Evolutionary conservation across 768 basidiomycete genomes (phyloP).

Genomic region (Trametes meyenii): DNA sequence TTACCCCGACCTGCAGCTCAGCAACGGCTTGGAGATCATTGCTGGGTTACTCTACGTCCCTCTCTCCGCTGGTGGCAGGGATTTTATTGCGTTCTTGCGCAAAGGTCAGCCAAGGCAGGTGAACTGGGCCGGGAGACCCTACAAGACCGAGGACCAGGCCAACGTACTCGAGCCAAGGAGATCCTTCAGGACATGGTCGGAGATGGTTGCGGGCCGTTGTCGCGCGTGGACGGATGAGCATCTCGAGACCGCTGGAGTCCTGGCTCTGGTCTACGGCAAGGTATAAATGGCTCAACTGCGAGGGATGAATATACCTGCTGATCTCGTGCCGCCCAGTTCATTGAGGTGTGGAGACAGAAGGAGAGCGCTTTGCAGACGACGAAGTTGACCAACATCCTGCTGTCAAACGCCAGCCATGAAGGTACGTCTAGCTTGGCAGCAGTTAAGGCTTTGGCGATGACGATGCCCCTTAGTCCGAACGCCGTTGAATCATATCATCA

Average conservation of each 20-base stretch:
- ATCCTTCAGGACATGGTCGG: slow-evolving; percentile 81
- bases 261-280: slow-evolving; percentile 80
- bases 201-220: slow-evolving; percentile 68
- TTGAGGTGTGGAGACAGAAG: slow-evolving; percentile 85
- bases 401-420: slow-evolving; percentile 85
- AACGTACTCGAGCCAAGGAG: slow-evolving; percentile 69
- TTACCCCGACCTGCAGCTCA: slow-evolving; percentile 70
- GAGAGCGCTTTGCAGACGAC: slow-evolving; percentile 72
- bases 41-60: slow-evolving; percentile 79
- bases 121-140: slow-evolving; percentile 79
- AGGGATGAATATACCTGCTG: not conserved
- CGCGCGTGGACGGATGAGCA: slow-evolving; percentile 83
- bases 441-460: slow-evolving; percentile 3
- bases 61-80: slow-evolving; percentile 68
- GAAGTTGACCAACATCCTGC: slow-evolving; percentile 69
- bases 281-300: slow-evolving; percentile 31
- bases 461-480: slow-evolving; percentile 56
- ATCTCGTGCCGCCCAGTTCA: slow-evolving; percentile 53
- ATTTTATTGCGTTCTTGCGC: slow-evolving; percentile 83
- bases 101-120: slow-evolving; percentile 73
- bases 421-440: slow-evolving; percentile 40
- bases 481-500: slow-evolving; percentile 83
- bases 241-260: slow-evolving; percentile 77
- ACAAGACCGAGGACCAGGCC: slow-evolving; percentile 42
- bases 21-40: slow-evolving; percentile 62